Evolutionary conservation across 805 yeast species (phyloP), one percentile per base, ranked within the genome.

Genomic region (Saturnispora ahearnii): DNA sequence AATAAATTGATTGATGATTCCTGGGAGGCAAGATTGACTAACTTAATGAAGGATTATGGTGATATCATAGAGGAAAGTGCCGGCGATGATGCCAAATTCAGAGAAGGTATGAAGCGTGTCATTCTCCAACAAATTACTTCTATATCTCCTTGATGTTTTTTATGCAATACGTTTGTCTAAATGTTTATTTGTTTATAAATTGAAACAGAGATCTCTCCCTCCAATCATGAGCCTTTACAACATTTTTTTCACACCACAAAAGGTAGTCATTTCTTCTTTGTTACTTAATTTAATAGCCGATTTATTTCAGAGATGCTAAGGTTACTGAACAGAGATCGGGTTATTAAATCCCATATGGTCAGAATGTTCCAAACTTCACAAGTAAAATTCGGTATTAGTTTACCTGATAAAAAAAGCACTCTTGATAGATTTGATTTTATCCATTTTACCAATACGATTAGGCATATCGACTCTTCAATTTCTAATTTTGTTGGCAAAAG

Each of bases 1-100:
- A 58, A 59, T 37, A 47, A 56, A 3, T 48, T 66, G 4, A 46
- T 64, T 10, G 59, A 59, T 28, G 59, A 56, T 8, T 50, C 46
- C 6, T 51, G 49, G 11, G 67, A 61, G 21, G 49, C 52, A 3
- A 55, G 53, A 36, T 45, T 65, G 24, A 57, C 56, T n/a, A 53
- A 56, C 15, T 41, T 56, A 1, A 58, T 68, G 51, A 66, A 62
- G 43, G 45, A 49, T 1, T 68, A 65, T 42, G 72, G 72, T 4
- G 64, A 64, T 10, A 30, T 58, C 1, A 51, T 52, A 5, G 67
- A 63, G 48, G 52, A 53, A 13, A 36, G 45, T 15, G 50, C 51
- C 12, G 55, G 54, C 5, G 55, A 59, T 13, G 46, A 47, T 4
- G 28, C n/a, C 6, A 46, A 51, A 5, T 49, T 56, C 13, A 60